phyloP scores from a whole-genome alignment of 345 rosid genomes.

The Arabis alpina region DNA sequence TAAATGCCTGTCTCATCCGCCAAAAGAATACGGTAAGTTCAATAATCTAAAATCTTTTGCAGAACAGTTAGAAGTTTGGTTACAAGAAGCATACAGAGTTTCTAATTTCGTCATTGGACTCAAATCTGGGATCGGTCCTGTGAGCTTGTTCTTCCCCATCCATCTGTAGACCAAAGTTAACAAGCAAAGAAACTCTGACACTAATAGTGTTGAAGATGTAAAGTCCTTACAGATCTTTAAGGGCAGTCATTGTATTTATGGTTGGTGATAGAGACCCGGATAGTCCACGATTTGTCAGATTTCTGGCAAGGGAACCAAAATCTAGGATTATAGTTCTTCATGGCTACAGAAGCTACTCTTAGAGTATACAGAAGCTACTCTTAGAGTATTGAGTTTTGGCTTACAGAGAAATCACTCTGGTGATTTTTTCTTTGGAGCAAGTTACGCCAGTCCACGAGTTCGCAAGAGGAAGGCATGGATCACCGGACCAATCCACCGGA shows the following conservation, averaged over 20 bases:
- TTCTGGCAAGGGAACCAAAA: slow-evolving; percentile 51
- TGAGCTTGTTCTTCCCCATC: slow-evolving; percentile 71
- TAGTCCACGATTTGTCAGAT: slow-evolving; percentile 64
- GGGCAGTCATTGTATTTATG: slow-evolving; percentile 64
- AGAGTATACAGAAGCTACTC: background rate
- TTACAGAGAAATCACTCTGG: slow-evolving; percentile 71
- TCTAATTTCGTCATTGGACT: slow-evolving; percentile 49
- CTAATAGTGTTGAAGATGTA: background rate
- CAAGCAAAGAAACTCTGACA: slow-evolving; percentile 3
- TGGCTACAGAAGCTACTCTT: slow-evolving; percentile 7
- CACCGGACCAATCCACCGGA: slow-evolving; percentile 84
- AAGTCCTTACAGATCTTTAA: slow-evolving; percentile 66
- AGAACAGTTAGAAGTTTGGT: slow-evolving; percentile 23
- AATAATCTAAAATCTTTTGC: slow-evolving; percentile 7
- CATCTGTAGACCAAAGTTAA: slow-evolving; percentile 52
- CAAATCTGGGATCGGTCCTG: slow-evolving; percentile 77
- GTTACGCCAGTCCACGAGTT: slow-evolving; percentile 90
- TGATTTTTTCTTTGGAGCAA: slow-evolving; percentile 58
- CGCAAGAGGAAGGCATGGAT: slow-evolving; percentile 82
- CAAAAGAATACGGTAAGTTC: slow-evolving; percentile 25
- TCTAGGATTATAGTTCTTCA: slow-evolving; percentile 13
- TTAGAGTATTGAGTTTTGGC: slow-evolving; percentile 40
- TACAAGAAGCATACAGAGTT: slow-evolving; percentile 60
- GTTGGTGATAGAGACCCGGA: slow-evolving; percentile 58
- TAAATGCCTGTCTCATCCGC: slow-evolving; percentile 60